phyloP scores from a whole-genome alignment of 495 filamentous ascomycete species.

The Oleoguttula mirabilis region DNA sequence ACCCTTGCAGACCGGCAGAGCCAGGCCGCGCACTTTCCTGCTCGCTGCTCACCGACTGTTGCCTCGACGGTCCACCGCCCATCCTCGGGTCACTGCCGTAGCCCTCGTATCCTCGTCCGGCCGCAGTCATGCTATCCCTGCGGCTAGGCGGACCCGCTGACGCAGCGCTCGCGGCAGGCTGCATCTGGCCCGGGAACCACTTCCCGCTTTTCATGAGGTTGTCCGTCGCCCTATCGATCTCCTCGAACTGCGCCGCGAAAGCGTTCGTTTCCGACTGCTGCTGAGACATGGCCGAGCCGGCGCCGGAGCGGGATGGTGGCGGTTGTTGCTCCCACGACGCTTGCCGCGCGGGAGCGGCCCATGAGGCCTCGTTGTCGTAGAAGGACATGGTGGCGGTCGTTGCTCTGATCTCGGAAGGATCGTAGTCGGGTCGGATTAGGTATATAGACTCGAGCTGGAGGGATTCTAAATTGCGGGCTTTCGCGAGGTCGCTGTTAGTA shows the following conservation, averaged over 20 bases:
- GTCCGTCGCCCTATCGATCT: constrained; percentile 91
- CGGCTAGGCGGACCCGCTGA: constrained; percentile 36
- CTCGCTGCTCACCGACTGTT: constrained; percentile 78
- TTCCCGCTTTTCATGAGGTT: constrained; percentile 95
- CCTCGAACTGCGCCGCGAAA: constrained; percentile 84
- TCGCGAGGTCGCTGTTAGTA: background rate
- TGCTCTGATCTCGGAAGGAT: background rate
- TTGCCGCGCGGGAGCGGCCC: constrained; percentile 53
- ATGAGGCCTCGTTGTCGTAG: constrained; percentile 78
- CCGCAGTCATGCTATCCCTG: constrained; percentile 66
- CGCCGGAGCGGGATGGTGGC: constrained; percentile 81
- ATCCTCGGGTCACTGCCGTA: constrained; percentile 28
- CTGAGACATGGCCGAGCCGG: constrained; percentile 42
- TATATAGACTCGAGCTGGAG: background rate
- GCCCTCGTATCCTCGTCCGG: constrained; percentile 42
- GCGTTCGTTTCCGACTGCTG: constrained; percentile 68
- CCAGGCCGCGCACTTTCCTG: constrained; percentile 65
- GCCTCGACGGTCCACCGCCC: constrained; percentile 44
- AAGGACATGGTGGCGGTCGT: constrained; percentile 53
- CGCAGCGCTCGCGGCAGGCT: constrained; percentile 22
- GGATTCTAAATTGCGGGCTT: background rate
- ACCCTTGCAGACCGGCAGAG: constrained; percentile 76
- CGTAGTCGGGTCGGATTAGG: constrained; percentile 3
- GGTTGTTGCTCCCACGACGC: constrained; percentile 72
- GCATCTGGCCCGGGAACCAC: constrained; percentile 61